Base-by-base conservation (phyloP, 768 basidiomycete species). In the Mrakia blollopis region DNA sequence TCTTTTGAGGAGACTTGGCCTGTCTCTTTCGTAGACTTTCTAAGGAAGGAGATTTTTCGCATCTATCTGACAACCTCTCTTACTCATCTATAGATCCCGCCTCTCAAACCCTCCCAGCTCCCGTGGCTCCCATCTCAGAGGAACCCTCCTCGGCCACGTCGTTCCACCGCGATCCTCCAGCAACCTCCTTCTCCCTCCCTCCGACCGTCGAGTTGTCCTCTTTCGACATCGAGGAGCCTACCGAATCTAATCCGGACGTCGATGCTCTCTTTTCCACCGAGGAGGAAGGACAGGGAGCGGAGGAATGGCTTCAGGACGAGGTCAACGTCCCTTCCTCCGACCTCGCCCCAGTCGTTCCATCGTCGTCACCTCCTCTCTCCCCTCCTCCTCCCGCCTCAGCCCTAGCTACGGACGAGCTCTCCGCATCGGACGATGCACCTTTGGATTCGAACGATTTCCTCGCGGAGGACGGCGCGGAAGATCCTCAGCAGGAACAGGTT, bases 271-370 rank as follows among this genome's bases (percentile, higher is more conserved):
- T 57, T 11, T n/a, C 57, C 9, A 57, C 23, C 23, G 28, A 25
- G 9, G 57, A 28, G 10, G 57, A 57, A n/a, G 25, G n/a, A 57
- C 25, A n/a, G 3, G 25, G 57, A 2, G n/a, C 57, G 4, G 57
- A 57, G 57, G 57, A 57, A n/a, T 54, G 54, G 54, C 54, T 54
- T 25, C 54, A 54, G 23, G 54, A 54, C 54, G 54, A 54, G 54
- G 11, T 13, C 57, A n/a, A 10, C 57, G 3, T 25, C 23, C 57
- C 57, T 25, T 57, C 57, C 9, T 39, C 65, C 63, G 63, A 68
- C 35, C 65, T 68, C 37, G 65, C 65, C 35, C 65, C 65, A 35
- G 57, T 28, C 37, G 65, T 25, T 39, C 65, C 65, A 35, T 41
- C 65, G 4, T 39, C 65, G 37, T 41, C 35, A 25, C 35, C 35